These are phyloP conservation scores for Phytopythium delawarense DNA, from an alignment of 352 stramenopile genomes.

Conservation along the genomic window DNA sequence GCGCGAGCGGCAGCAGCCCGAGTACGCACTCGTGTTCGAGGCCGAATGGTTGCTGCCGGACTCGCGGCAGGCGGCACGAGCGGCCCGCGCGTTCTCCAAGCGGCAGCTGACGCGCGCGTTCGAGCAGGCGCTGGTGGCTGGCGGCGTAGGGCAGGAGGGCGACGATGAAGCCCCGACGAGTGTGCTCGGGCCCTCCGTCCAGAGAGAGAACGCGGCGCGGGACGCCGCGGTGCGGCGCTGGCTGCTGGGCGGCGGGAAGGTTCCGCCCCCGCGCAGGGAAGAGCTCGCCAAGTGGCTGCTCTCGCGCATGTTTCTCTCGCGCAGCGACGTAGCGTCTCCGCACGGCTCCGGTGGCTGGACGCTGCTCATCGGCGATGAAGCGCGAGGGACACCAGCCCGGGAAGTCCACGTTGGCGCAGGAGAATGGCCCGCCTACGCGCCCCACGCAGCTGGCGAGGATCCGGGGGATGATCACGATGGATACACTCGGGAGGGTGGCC, in stretches of 20 bases:
- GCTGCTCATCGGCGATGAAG: not conserved
- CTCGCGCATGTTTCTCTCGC: conserved; percentile 34
- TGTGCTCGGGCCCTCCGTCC: not conserved
- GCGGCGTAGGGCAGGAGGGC: not conserved
- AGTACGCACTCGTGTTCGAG: conserved; percentile 43
- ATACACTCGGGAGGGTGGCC: conserved; percentile 3
- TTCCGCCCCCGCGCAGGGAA: conserved; percentile 31
- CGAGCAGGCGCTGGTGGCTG: conserved; percentile 22
- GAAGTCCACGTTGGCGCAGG: not conserved
- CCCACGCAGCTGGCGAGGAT: conserved; percentile 2
- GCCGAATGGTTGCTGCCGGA: conserved; percentile 5
- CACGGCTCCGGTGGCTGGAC: conserved; percentile 3
- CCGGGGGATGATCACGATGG: conserved; percentile 2
- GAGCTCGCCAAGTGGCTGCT: conserved; percentile 59
- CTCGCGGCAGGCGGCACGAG: not conserved
- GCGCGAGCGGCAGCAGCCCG: conserved; percentile 28
- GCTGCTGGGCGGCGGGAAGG: conserved; percentile 21
- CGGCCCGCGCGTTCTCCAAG: conserved; percentile 25
- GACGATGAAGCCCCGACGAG: conserved; percentile 8
- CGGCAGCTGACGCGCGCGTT: conserved; percentile 42
- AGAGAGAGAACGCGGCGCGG: not conserved
- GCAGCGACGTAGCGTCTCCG: conserved; percentile 1
- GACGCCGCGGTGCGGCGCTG: conserved; percentile 20
- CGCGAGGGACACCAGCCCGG: not conserved
- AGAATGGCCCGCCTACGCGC: not conserved